These are phyloP conservation scores for Thielaviopsis euricoi DNA, from an alignment of 2,329 filamentous ascomycete genomes.

Conservation along the genomic window DNA sequence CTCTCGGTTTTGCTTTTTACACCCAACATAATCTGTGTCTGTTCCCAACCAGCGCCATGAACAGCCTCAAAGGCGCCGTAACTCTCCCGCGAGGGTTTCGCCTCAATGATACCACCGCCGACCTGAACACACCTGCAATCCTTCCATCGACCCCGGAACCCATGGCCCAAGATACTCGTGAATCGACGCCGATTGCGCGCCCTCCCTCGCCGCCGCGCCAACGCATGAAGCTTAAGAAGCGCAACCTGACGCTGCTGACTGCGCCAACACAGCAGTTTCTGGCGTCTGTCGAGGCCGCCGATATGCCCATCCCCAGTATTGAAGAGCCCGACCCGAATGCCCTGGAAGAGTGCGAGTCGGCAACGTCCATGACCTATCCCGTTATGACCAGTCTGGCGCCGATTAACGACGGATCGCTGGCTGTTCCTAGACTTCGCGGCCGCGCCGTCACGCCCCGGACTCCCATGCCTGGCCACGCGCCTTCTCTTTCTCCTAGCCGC, in stretches of 20 bases:
- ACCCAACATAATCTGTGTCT: neutral
- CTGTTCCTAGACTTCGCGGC: conserved; percentile 2
- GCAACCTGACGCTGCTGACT: conserved; percentile 33
- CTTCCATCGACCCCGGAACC: conserved; percentile 33
- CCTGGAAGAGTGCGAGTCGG: conserved; percentile 22
- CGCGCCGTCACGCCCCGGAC: conserved; percentile 31
- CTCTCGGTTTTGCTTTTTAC: neutral
- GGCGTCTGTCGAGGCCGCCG: conserved; percentile 48
- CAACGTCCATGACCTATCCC: conserved; percentile 21
- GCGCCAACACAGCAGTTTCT: conserved; percentile 50
- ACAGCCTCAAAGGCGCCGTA: conserved; percentile 28
- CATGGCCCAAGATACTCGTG: conserved; percentile 15
- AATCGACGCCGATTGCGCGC: conserved; percentile 17
- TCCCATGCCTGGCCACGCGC: conserved; percentile 31
- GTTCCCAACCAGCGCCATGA: conserved; percentile 22
- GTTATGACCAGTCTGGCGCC: conserved; percentile 20
- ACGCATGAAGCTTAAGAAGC: conserved; percentile 38
- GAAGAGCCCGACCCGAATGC: conserved; percentile 37
- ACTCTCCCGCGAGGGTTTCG: conserved; percentile 28
- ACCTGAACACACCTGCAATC: conserved; percentile 23
- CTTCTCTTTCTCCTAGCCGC: conserved; percentile 27
- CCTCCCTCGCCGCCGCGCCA: conserved; percentile 35
- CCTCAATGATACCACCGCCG: conserved; percentile 17
- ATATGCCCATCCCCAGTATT: conserved; percentile 48
- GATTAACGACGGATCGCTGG: conserved; percentile 28